phyloP scores from a whole-genome alignment of 805 yeast genomes.

The Yarrowia yakushimensis region DNA sequence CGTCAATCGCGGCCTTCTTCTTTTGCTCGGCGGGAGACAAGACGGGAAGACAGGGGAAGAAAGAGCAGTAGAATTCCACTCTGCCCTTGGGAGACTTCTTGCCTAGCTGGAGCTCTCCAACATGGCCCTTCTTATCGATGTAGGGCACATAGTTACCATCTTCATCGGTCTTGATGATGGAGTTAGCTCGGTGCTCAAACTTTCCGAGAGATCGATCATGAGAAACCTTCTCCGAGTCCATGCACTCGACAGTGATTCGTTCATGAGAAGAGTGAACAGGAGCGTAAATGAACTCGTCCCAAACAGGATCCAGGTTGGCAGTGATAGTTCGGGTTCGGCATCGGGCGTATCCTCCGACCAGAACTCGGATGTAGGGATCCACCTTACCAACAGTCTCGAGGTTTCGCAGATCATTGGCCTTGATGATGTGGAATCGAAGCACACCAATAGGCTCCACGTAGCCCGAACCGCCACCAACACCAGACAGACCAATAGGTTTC shows the following conservation, averaged over 20 bases:
- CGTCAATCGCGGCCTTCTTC: slow-evolving; percentile 40
- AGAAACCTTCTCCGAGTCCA: slow-evolving; percentile 82
- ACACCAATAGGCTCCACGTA: slow-evolving; percentile 96
- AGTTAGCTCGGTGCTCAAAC: slow-evolving; percentile 64
- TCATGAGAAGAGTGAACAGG: slow-evolving; percentile 83
- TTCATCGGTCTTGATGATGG: slow-evolving; percentile 57
- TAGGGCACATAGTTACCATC: slow-evolving; percentile 52
- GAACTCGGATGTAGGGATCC: slow-evolving; percentile 84
- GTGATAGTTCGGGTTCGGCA: slow-evolving; percentile 71
- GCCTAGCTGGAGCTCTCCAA: slow-evolving; percentile 63
- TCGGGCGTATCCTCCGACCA: slow-evolving; percentile 70
- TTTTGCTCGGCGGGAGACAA: slow-evolving; percentile 63
- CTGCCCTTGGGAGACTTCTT: slow-evolving; percentile 79
- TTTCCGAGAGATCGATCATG: slow-evolving; percentile 86
- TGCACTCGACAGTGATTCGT: slow-evolving; percentile 75
- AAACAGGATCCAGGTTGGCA: slow-evolving; percentile 71
- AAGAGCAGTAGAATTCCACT: slow-evolving; percentile 67
- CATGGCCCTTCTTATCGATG: slow-evolving; percentile 41
- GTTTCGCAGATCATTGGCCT: slow-evolving; percentile 73
- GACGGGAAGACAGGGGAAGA: slow-evolving; percentile 82
- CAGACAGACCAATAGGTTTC: slow-evolving; percentile 78
- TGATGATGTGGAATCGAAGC: slow-evolving; percentile 62
- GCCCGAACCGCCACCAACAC: slow-evolving; percentile 68
- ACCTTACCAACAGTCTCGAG: slow-evolving; percentile 85
- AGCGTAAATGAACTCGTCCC: slow-evolving; percentile 78